Evolutionary conservation across 371 early-diverging fungal genomes (phyloP), one percentile per base, ranked within the genome.

Genomic region (Mortierella sp.): DNA sequence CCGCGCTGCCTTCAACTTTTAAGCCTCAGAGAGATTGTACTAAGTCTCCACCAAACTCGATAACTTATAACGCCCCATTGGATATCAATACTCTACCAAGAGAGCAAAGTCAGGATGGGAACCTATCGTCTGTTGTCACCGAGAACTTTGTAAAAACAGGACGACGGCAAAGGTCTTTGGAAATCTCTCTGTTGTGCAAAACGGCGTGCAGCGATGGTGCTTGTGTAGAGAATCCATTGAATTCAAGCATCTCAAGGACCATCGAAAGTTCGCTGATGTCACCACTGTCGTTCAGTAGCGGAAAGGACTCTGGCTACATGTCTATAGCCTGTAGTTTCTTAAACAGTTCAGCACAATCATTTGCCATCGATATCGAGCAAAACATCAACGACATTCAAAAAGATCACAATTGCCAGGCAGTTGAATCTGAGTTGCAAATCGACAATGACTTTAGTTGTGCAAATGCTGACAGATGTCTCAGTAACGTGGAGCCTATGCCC

Each of bases 301-400:
- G 61, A 20, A 67, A 62, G 49, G 71, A 78, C 49, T 70, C 79
- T 55, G 71, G 74, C 0, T 74, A 74, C 39, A 35, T 78, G 43
- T 60, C 71, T 0, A 24, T 70, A 3, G 58, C 74, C 0, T 49
- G 61, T 47, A 57, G 45, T 30, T 43, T 30, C 20, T 11, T 55
- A 49, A 49, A 49, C 35, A 54, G 39, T 39, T 57, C 11, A 3
- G 26, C 54, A 10, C n/a, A 62, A 6, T 14, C 51, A n/a, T 2
- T 10, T 16, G 20, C 12, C 12, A 11, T 10, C 28, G 26, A 22
- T 3, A 55, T 26, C 9, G 55, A 55, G 28, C 10, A 22, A 55
- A 12, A 10, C 28, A 14, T 6, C 20, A 20, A 5, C n/a, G 49
- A 49, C 49, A 20, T 20, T 20, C 49, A 24, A 55, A 11, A 12